Evolutionary conservation across 495 filamentous ascomycete species (phyloP).

Genomic region (Pseudevernia furfuracea): DNA sequence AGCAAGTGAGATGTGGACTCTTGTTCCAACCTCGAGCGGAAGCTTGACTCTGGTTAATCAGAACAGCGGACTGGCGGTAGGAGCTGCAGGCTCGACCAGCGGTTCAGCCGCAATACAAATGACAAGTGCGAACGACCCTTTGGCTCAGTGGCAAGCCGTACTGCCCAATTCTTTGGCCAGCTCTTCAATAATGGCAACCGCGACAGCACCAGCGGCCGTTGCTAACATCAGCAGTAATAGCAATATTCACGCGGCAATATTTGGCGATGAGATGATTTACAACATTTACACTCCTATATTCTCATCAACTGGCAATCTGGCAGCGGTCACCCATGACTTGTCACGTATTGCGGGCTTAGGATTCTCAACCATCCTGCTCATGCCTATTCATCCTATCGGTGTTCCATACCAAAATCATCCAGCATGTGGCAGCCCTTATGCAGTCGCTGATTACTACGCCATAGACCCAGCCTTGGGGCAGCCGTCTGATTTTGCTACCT

Average conservation of each 20-base stretch:
- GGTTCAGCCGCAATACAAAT: neutral
- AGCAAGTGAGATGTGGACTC: constrained; percentile 5
- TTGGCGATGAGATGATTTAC: constrained; percentile 4
- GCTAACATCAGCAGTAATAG: neutral
- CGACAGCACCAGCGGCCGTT: neutral
- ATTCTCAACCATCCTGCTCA: constrained; percentile 8
- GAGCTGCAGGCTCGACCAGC: constrained; percentile 1
- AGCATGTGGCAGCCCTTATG: constrained; percentile 9
- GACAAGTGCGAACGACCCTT: neutral
- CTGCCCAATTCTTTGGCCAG: neutral
- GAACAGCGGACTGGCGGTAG: constrained; percentile 1
- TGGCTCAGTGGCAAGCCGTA: constrained; percentile 6
- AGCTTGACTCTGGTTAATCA: neutral
- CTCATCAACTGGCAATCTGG: constrained; percentile 1
- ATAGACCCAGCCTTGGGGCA: constrained; percentile 7
- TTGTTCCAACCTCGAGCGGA: neutral
- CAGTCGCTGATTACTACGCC: constrained; percentile 6
- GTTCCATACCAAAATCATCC: neutral
- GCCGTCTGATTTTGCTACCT: neutral
- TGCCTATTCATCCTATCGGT: constrained; percentile 2
- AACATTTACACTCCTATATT: constrained; percentile 10
- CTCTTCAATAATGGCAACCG: neutral
- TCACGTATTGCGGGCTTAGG: constrained; percentile 3
- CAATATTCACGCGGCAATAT: neutral
- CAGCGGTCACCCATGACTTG: neutral